Conservation (phyloP, 345 rosid genomes). For the Bruguiera parviflora region DNA sequence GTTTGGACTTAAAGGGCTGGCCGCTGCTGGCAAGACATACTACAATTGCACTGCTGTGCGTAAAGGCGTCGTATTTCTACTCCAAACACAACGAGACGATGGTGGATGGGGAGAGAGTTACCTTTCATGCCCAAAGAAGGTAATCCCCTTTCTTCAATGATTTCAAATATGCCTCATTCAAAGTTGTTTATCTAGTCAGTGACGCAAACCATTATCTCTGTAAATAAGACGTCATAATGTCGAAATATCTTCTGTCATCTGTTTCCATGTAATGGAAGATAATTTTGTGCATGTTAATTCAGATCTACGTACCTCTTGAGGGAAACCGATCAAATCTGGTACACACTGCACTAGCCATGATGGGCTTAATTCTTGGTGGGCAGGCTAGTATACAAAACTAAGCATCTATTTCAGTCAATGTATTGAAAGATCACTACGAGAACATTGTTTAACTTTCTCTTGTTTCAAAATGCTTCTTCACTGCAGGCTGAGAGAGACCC, state of each 20-base stretch:
- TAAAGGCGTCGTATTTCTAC: constrained; percentile 41
- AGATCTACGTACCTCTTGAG: constrained; percentile 19
- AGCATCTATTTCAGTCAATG: background rate
- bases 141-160: constrained; percentile 6
- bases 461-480: background rate
- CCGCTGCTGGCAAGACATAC: constrained; percentile 41
- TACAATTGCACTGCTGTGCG: constrained; percentile 30
- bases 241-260: background rate
- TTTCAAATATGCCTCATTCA: background rate
- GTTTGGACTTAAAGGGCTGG: constrained; percentile 44
- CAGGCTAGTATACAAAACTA: constrained; percentile 15
- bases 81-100: constrained; percentile 27
- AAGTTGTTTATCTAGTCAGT: too few relatives aligned
- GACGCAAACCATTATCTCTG: too few relatives aligned
- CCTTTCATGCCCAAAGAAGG: constrained; percentile 47
- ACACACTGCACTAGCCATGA: constrained; percentile 22
- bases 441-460: background rate
- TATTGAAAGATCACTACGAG: background rate
- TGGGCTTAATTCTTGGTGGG: constrained; percentile 24
- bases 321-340: constrained; percentile 18
- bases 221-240: too few relatives aligned
- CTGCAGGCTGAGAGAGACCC: constrained; percentile 6
- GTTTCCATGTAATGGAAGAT: background rate
- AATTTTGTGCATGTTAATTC: too few relatives aligned
- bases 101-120: constrained; percentile 65